A percentile compares a stretch with the other conserved stretches of the same genome.
These are phyloP conservation scores for Cercospora sojina DNA, from an alignment of 2,329 filamentous ascomycete species.

Conservation along the genomic window DNA sequence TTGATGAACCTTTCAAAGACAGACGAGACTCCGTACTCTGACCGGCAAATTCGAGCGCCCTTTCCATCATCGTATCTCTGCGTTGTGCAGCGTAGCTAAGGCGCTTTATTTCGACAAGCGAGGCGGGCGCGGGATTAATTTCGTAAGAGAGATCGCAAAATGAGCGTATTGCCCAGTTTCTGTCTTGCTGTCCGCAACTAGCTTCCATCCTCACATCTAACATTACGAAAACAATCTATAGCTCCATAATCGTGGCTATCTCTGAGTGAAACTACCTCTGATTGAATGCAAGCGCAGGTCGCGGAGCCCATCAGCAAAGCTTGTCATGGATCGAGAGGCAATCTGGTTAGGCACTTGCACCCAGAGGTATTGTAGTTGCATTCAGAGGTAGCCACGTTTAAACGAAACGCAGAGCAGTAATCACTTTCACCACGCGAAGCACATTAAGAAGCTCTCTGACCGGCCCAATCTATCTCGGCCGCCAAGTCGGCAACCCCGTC, in stretches of 20 bases:
- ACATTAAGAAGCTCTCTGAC: not conserved
- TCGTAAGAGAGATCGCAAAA: not conserved
- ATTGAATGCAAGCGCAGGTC: not conserved
- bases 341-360: no score
- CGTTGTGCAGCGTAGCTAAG: not conserved
- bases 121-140: not conserved
- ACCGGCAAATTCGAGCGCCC: not conserved
- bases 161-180: no score
- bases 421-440: not conserved
- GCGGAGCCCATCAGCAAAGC: no score
- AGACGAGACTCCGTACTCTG: not conserved
- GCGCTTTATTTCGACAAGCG: not conserved
- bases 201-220: not conserved
- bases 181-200: no score
- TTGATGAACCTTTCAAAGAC: not conserved
- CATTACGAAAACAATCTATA: no score
- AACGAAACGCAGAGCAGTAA: no score
- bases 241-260: not conserved
- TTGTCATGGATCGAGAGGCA: no score
- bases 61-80: not conserved
- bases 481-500: not conserved
- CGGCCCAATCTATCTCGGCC: not conserved
- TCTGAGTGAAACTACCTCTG: not conserved
- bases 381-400: not conserved
- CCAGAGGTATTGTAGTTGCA: not conserved